Conservation (phyloP, 495 filamentous ascomycete genomes). For the Lepraria neglecta region DNA sequence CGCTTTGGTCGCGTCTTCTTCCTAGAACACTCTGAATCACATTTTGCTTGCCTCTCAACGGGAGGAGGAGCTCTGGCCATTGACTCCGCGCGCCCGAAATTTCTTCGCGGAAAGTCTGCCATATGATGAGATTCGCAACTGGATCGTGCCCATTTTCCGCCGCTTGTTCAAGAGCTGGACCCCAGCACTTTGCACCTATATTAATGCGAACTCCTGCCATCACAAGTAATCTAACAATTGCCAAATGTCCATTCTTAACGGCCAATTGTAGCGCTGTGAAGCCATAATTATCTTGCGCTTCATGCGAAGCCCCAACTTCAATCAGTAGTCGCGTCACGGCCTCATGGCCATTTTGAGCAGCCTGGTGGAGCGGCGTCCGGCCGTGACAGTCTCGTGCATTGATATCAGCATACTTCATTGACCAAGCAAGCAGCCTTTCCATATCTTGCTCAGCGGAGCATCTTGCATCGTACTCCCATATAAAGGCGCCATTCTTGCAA, state of each 20-base stretch:
- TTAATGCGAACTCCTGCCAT: neutral
- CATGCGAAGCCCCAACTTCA: conserved; percentile 9
- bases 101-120: neutral
- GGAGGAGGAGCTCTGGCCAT: neutral
- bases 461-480: conserved; percentile 6
- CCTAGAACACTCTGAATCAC: neutral
- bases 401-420: neutral
- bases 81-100: neutral
- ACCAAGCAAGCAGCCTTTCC: neutral
- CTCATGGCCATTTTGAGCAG: conserved; percentile 9
- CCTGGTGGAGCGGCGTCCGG: conserved; percentile 10
- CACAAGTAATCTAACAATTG: conserved; percentile 7
- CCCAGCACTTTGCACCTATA: neutral
- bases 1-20: conserved; percentile 5
- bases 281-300: conserved; percentile 6
- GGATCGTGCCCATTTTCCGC: neutral
- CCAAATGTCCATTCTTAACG: conserved; percentile 11
- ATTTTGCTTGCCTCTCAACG: neutral
- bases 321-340: conserved; percentile 13
- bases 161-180: conserved; percentile 4
- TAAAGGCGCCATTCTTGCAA: neutral
- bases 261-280: conserved; percentile 16
- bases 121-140: conserved; percentile 9
- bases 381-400: neutral
- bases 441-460: conserved; percentile 3